Evolutionary conservation across 192 early-diverging fungal species (phyloP).

Genomic region (Umbelopsis sp.): DNA sequence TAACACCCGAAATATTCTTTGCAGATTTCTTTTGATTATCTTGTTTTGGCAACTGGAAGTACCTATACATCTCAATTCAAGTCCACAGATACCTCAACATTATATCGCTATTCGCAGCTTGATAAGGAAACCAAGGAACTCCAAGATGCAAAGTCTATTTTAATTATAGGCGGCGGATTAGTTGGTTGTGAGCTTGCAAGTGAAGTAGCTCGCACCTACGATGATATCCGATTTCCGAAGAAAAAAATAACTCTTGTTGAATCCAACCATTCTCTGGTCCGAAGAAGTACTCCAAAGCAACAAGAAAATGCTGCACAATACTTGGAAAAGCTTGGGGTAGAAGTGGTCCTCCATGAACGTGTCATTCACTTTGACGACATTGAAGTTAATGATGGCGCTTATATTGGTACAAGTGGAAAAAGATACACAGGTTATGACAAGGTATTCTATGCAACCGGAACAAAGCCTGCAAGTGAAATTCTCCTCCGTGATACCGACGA

Average conservation of each 20-base stretch:
- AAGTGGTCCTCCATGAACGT: conserved; percentile 30
- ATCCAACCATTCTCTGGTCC: conserved; percentile 22
- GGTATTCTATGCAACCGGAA: conserved; percentile 36
- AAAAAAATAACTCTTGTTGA: conserved; percentile 36
- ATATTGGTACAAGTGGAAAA: conserved; percentile 29
- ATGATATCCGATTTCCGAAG: conserved; percentile 24
- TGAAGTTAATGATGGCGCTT: background rate
- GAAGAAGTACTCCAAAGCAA: conserved; percentile 24
- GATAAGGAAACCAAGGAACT: conserved; percentile 22
- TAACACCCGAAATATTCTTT: background rate
- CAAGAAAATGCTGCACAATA: conserved; percentile 20
- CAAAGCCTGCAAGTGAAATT: conserved; percentile 27
- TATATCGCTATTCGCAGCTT: conserved; percentile 29
- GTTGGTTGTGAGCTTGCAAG: conserved; percentile 49
- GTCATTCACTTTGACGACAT: conserved; percentile 29
- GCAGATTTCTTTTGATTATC: conserved; percentile 39
- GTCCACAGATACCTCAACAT: conserved; percentile 33
- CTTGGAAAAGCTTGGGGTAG: conserved; percentile 29
- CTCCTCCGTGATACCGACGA: conserved; percentile 7
- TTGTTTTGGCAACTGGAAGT: conserved; percentile 38
- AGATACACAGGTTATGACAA: conserved; percentile 37
- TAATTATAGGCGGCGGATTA: conserved; percentile 46
- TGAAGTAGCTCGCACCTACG: conserved; percentile 31
- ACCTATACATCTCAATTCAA: conserved; percentile 36
- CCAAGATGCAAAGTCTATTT: conserved; percentile 21